Percentiles rank a stretch among this genome's conserved stretches.
These are phyloP conservation scores for Viridothelium virens DNA, from an alignment of 495 filamentous ascomycete genomes.

Conservation along the genomic window DNA sequence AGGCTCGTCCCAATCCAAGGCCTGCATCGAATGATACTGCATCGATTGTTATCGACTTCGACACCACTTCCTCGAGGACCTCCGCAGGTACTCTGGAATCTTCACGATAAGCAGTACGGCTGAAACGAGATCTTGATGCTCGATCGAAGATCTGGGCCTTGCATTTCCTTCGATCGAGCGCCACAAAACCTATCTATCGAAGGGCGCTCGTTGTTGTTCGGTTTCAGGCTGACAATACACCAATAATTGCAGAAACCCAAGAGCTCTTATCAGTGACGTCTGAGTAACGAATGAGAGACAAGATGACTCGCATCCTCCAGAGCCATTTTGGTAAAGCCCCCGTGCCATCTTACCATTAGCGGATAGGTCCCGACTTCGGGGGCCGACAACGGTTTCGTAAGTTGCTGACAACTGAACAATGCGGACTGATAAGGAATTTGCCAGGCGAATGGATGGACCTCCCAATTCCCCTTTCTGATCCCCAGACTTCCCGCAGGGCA, in stretches of 20 bases:
- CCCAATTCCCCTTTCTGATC: neutral
- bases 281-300: neutral
- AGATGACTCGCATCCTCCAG: neutral
- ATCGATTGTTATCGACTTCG: too few species aligned
- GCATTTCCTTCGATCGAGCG: neutral
- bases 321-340: neutral
- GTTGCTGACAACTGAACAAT: neutral
- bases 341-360: neutral
- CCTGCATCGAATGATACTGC: too few species aligned
- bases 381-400: neutral
- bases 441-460: neutral
- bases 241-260: neutral
- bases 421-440: constrained; percentile 1
- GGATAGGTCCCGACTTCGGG: neutral
- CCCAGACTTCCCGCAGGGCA: neutral
- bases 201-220: neutral
- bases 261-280: neutral
- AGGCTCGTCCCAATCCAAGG: neutral
- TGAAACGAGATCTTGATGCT: too few species aligned
- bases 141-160: too few species aligned
- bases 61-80: too few species aligned
- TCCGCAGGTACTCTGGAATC: too few species aligned
- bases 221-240: neutral
- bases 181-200: neutral
- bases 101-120: too few species aligned